Base-by-base conservation (phyloP, 257 asterid species). In the Schizonepeta tenuifolia region DNA sequence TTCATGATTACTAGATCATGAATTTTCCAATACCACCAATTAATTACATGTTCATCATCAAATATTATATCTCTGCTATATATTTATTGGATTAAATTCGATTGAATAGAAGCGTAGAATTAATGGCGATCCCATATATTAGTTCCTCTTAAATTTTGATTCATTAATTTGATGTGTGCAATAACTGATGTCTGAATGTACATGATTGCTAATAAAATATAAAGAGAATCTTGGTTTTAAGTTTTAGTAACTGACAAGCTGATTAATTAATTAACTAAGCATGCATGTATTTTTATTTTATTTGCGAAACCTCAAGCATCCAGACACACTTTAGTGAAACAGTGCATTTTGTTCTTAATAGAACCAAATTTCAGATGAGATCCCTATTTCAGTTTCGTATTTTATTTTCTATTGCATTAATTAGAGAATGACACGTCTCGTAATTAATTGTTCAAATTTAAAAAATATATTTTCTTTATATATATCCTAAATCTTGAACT, bases 161-260 rank as follows among this genome's bases (percentile, higher is more conserved):
- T 55, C 26, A 70, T 70, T 55, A 55, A 24, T 24, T 43, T 56
- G 20, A 28, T 44, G 47, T 40, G 12, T 38, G 43, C 38, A 35
- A 13, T 21, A n/a, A 47, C 41, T 33, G 47, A 22, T 71, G 63
- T 71, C 28, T 35, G 51, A 28, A 41, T 41, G 58, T 70, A 55
- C 65, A 70, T 70, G 49, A 71, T 57, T 58, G 60, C 50, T 17
- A 44, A 46, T 59, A 71, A 71, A 58, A 44, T 46, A 65, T 26
- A 1, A 12, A 33, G 14, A 40, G 67, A 70, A 44, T 60, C 69
- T 71, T 46, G 61, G 60, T 71, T 44, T 7, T 17, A n/a, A n/a
- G n/a, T n/a, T n/a, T n/a, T n/a, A n/a, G n/a, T n/a, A 56, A 56
- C 67, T 56, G 57, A 56, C 57, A 68, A 67, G 1, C 6, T 43